These are phyloP conservation scores for Colletotrichum sp. DNA, from an alignment of 2,329 filamentous ascomycete genomes.

Conservation along the genomic window DNA sequence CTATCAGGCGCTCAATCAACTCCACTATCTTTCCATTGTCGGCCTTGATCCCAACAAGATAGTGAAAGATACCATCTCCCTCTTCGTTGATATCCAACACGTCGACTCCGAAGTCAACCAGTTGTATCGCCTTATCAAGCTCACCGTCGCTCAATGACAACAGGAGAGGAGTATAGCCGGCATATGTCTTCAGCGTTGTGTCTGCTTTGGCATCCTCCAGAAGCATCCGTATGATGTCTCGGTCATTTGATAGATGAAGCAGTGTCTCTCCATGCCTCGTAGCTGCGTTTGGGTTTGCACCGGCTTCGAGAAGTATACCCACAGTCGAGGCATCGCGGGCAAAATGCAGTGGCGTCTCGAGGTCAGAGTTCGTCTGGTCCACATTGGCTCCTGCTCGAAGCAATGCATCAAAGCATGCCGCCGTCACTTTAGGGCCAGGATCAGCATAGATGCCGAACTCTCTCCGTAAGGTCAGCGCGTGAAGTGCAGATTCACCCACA, in stretches of 20 bases:
- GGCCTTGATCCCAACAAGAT: not conserved
- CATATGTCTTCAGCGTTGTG: not conserved
- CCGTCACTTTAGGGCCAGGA: not conserved
- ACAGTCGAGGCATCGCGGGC: not conserved
- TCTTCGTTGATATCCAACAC: slow-evolving; percentile 18
- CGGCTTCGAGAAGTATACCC: slow-evolving; percentile 25
- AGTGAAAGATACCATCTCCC: slow-evolving; percentile 25
- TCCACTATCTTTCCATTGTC: not conserved
- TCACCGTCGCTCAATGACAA: not conserved
- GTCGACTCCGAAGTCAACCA: slow-evolving; percentile 21
- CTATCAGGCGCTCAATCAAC: slow-evolving; percentile 1
- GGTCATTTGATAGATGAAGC: not conserved
- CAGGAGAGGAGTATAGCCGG: not conserved
- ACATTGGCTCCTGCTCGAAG: not conserved
- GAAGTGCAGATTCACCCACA: not conserved
- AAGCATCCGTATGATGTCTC: not conserved
- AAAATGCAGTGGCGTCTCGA: not conserved
- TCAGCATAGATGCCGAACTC: not conserved
- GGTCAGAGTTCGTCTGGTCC: not conserved
- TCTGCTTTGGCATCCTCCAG: not conserved
- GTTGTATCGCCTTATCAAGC: not conserved
- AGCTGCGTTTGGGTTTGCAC: slow-evolving; percentile 26
- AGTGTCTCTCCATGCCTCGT: not conserved
- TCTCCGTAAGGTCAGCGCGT: not conserved
- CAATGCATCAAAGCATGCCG: not conserved